Conservation (phyloP, 2,329 filamentous ascomycete species). For the Colletotrichum paranaense region DNA sequence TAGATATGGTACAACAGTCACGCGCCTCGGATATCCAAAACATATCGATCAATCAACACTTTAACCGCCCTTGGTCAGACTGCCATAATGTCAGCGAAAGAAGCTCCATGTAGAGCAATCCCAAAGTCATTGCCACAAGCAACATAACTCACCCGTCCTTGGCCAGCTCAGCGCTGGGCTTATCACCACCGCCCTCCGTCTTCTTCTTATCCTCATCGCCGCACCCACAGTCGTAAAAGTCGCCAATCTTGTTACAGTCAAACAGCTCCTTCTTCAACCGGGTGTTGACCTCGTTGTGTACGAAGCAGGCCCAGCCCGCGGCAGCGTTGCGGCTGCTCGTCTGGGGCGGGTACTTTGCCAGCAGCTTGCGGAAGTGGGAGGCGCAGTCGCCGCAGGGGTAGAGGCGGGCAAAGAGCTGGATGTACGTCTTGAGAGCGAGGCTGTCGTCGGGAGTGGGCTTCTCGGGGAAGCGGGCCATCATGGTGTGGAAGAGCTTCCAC, state of each 20-base stretch:
- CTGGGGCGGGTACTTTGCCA: constrained; percentile 73
- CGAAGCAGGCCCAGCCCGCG: constrained; percentile 75
- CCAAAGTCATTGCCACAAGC: not conserved
- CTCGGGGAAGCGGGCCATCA: constrained; percentile 77
- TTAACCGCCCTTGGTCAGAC: constrained; percentile 19
- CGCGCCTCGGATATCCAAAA: not conserved
- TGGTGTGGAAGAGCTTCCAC: constrained; percentile 78
- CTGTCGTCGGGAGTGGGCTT: constrained; percentile 72
- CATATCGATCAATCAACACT: not conserved
- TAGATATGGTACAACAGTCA: not conserved
- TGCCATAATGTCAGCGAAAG: constrained; percentile 12
- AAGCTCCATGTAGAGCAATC: no score
- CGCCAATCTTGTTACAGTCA: constrained; percentile 75
- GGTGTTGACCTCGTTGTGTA: constrained; percentile 76
- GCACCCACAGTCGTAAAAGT: constrained; percentile 79
- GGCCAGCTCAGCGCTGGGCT: constrained; percentile 31
- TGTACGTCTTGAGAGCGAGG: constrained; percentile 71
- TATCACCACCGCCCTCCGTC: constrained; percentile 37
- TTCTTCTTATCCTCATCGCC: constrained; percentile 69
- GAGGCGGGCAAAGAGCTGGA: constrained; percentile 74
- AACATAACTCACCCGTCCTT: constrained; percentile 22
- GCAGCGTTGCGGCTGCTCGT: constrained; percentile 72
- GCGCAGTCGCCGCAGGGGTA: constrained; percentile 80
- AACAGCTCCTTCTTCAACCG: constrained; percentile 71
- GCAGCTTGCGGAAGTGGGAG: constrained; percentile 71